These are phyloP conservation scores for Emergomyces orientalis DNA, from an alignment of 2,329 filamentous ascomycete species.

Conservation along the genomic window DNA sequence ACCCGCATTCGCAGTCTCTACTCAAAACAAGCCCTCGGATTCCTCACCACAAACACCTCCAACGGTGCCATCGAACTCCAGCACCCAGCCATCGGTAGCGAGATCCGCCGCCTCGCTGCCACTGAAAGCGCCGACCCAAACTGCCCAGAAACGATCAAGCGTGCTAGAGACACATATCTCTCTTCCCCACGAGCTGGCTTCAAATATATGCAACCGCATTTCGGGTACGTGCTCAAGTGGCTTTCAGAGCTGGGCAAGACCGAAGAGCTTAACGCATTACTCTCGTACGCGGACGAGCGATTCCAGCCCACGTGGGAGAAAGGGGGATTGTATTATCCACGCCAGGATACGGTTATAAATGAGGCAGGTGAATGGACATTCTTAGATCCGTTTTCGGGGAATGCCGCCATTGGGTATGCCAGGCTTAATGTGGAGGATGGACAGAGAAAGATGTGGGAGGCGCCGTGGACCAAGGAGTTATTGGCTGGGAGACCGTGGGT, in stretches of 20 bases:
- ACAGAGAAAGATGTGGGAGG: conserved; percentile 28
- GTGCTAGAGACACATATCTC: neutral
- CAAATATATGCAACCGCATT: neutral
- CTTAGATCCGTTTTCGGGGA: conserved; percentile 30
- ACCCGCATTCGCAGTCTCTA: neutral
- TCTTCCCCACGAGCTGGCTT: conserved; percentile 5
- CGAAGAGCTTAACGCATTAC: conserved; percentile 17
- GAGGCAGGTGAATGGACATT: conserved; percentile 10
- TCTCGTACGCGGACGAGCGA: conserved; percentile 23
- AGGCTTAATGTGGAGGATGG: conserved; percentile 31
- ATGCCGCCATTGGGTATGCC: conserved; percentile 30
- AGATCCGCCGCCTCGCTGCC: neutral
- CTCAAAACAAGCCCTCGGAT: neutral
- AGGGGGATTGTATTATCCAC: conserved; percentile 30
- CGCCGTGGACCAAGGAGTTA: neutral
- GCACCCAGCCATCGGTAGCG: neutral
- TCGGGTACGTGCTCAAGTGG: conserved; percentile 24
- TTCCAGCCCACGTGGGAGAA: conserved; percentile 27
- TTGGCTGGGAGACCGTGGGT: conserved; percentile 18
- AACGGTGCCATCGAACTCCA: neutral
- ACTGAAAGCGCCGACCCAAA: neutral
- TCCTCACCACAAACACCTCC: neutral
- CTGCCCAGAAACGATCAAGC: neutral
- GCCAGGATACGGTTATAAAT: conserved; percentile 20
- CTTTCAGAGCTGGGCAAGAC: conserved; percentile 27